Conservation (phyloP, 2,329 filamentous ascomycete genomes). For the Elsinoe fawcettii region DNA sequence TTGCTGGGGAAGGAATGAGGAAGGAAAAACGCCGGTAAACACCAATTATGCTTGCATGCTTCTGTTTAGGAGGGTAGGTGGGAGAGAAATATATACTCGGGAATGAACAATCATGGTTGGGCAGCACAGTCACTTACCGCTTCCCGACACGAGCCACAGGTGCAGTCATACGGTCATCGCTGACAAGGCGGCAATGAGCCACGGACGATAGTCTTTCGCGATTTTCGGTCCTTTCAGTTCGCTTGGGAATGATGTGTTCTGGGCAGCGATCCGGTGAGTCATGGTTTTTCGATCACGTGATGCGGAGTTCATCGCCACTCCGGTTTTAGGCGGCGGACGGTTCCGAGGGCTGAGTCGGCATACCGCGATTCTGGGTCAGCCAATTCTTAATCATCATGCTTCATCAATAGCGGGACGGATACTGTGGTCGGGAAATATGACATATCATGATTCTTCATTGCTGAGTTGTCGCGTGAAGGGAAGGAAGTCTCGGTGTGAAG, state of each 20-base stretch:
- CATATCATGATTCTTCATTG: too few species aligned
- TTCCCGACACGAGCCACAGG: background rate
- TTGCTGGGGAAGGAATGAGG: background rate
- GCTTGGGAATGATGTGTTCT: background rate
- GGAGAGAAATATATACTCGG: background rate
- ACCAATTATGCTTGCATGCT: background rate
- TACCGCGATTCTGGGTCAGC: background rate
- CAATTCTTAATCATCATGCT: background rate
- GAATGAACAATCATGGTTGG: background rate
- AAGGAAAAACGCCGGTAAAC: background rate
- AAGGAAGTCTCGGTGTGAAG: too few species aligned
- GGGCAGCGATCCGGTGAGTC: background rate
- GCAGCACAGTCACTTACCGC: background rate
- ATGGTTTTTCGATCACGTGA: background rate
- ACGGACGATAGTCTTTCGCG: background rate
- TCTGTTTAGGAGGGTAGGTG: background rate
- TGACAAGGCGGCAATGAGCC: background rate
- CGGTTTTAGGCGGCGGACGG: background rate
- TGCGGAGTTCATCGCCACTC: background rate
- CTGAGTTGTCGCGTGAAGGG: too few species aligned
- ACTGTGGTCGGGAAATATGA: background rate
- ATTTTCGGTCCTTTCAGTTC: background rate
- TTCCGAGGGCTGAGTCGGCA: background rate
- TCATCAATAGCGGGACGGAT: background rate
- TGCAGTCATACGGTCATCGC: conserved; percentile 2